phyloP scores from a whole-genome alignment of 768 basidiomycete genomes.

The Cystobasidium tubakii region DNA sequence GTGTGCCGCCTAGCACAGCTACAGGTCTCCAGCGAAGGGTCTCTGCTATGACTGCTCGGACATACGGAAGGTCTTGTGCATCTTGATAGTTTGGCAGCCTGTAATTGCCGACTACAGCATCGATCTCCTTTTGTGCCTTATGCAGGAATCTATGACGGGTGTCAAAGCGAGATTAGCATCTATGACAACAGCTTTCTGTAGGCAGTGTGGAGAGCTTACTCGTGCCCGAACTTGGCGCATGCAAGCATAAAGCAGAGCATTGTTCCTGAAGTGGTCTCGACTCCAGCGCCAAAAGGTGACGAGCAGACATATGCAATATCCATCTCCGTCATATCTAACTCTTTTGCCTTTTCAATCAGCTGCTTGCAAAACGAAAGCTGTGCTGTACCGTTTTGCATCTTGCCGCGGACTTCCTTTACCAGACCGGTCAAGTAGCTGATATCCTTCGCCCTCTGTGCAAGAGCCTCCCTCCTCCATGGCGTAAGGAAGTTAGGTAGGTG shows the following conservation, averaged over 20 bases:
- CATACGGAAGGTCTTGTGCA: conserved; percentile 35
- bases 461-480: conserved; percentile 39
- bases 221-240: conserved; percentile 32
- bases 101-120: conserved; percentile 34
- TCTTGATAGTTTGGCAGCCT: conserved; percentile 37
- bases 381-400: conserved; percentile 28
- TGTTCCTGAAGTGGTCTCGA: conserved; percentile 41
- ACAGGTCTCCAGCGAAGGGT: conserved; percentile 41
- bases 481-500: conserved; percentile 42
- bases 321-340: conserved; percentile 36
- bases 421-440: conserved; percentile 36
- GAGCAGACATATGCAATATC: conserved; percentile 32
- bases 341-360: conserved; percentile 34
- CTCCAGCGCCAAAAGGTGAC: conserved; percentile 37
- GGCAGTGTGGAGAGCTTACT: conserved; percentile 28
- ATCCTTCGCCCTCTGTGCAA: conserved; percentile 36
- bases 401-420: conserved; percentile 40
- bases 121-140: conserved; percentile 36
- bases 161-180: neutral
- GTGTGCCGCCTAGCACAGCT: conserved; percentile 38
- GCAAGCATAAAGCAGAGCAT: conserved; percentile 39
- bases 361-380: conserved; percentile 35
- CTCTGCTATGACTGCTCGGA: conserved; percentile 37
- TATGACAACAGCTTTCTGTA: neutral
- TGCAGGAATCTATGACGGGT: conserved; percentile 7